Evolutionary conservation across 148 eudicot species (phyloP), one percentile per base, ranked within the genome.

Genomic region (Chenopodium album): DNA sequence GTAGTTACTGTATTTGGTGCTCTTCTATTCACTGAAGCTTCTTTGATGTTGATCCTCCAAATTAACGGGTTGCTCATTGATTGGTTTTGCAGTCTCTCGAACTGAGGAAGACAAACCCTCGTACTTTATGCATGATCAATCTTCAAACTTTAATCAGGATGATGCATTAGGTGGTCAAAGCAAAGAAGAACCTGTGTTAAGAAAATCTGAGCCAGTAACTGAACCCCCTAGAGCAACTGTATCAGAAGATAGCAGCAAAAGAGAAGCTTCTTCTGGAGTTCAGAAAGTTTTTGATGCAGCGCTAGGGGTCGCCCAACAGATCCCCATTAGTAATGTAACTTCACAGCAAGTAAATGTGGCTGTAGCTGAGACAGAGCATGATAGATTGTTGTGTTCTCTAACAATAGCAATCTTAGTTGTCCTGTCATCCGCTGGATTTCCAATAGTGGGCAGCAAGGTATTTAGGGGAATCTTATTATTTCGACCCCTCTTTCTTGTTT

Each of bases 401-500:
- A 82, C 81, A 54, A 86, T 83, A 63, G 94, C 94, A 20, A 78
- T 93, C 70, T 75, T 95, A 71, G 95, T 92, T 62, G 84, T 90
- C 68, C 79, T 93, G 78, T 89, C 94, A 67, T 86, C 80, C 60
- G 75, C 85, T 22, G 91, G 93, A 60, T 90, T 94, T 52, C 97
- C 98, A 31, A 76, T 92, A 34, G 82, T 94, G 34, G 88, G 94
- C 79, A 82, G 84, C 86, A 22, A 44, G 76, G 17, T 75, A 71
- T 70, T 91, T 22, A 88, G 81, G 86, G 82, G 87, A 65, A 79
- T 88, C 79, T 70, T 94, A 68, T 65, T 87, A 77, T 89, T 88
- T 87, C 91, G 91, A 74, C 98, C 98, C 0, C 83, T 95, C 63
- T 82, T 89, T 80, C 88, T 95, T 71, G 86, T 95, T 80, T 8